Evolutionary conservation across 148 eudicot species (phyloP), one percentile per base, ranked within the genome.

Genomic region (Diospyros lotus): DNA sequence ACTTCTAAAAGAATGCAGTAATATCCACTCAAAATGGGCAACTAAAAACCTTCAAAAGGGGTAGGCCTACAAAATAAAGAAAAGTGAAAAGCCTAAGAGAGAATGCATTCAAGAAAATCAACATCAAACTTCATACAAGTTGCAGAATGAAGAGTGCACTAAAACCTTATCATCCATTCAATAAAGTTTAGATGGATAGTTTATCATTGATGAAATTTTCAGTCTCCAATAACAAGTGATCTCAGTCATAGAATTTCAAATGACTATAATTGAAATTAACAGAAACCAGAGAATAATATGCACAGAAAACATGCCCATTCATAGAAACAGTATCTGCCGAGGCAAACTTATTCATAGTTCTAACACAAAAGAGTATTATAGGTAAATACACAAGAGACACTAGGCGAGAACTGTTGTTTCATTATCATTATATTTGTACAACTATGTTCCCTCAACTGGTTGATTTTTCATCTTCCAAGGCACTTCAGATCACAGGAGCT

Each of bases 401-500:
- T 52, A 18, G 54, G 17, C 58, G 64, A n/a, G 61, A 71, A 71
- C 15, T 56, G 64, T 58, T 71, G 54, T 18, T 46, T 9, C 51
- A 71, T 59, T 59, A 3, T 17, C 66, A 43, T 65, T 58, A 58
- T 42, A n/a, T 18, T 41, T 41, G 56, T 55, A 71, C 41, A 60
- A 15, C 67, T 9, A 15, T 69, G 15, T 18, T 63, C n/a, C 2
- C 11, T 69, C 60, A 17, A 74, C 52, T 52, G 62, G 6, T 41
- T 13, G 50, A 53, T 53, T 41, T 38, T 44, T 74, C 65, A 66
- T 56, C 64, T 13, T 61, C 44, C 17, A 51, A 50, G 64, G 65
- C 66, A 71, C 45, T 56, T 38, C 56, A 61, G 42, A 68, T n/a
- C 62, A 73, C 56, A 75, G 18, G 40, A 45, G 67, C 73, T 7